phyloP scores from a whole-genome alignment of 108 stramenopile species.

The Mediolabrus comicus region DNA sequence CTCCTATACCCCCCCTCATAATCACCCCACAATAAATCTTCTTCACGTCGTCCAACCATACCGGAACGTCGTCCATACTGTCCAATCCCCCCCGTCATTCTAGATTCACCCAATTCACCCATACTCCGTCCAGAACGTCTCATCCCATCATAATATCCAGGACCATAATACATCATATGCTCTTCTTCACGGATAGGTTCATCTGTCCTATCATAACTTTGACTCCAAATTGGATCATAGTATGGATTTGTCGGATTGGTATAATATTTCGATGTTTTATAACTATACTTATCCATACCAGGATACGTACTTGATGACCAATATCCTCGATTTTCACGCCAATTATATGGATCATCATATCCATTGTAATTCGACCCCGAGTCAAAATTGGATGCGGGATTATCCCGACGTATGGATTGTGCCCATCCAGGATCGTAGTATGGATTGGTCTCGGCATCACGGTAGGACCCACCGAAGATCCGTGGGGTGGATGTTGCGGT shows the following conservation, averaged over 20 bases:
- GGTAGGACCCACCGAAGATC: conserved; percentile 19
- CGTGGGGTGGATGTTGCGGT: conserved; percentile 1
- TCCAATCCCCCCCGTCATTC: too few species aligned
- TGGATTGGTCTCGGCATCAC: conserved; percentile 21
- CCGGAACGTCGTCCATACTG: too few species aligned
- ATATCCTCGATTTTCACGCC: conserved; percentile 3
- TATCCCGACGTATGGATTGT: conserved; percentile 25
- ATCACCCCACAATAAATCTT: background rate
- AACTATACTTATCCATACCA: conserved; percentile 12
- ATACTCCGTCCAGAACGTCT: too few species aligned
- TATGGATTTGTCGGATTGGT: conserved; percentile 40
- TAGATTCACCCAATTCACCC: too few species aligned
- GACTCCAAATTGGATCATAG: conserved; percentile 46
- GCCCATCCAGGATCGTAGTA: conserved; percentile 47
- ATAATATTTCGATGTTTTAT: conserved; percentile 10
- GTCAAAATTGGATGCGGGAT: conserved; percentile 1
- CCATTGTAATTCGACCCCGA: background rate
- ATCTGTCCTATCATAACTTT: conserved; percentile 14
- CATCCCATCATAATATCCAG: conserved; percentile 4
- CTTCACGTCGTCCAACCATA: too few species aligned
- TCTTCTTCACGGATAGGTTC: conserved; percentile 19
- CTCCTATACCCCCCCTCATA: background rate
- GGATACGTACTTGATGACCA: conserved; percentile 11
- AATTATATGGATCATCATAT: conserved; percentile 5
- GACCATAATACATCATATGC: conserved; percentile 8